Percentiles rank a stretch among this genome's conserved stretches.
Evolutionary conservation across 139 green algal species (phyloP).

Genomic region (Cymbomonas tetramitiformis): DNA sequence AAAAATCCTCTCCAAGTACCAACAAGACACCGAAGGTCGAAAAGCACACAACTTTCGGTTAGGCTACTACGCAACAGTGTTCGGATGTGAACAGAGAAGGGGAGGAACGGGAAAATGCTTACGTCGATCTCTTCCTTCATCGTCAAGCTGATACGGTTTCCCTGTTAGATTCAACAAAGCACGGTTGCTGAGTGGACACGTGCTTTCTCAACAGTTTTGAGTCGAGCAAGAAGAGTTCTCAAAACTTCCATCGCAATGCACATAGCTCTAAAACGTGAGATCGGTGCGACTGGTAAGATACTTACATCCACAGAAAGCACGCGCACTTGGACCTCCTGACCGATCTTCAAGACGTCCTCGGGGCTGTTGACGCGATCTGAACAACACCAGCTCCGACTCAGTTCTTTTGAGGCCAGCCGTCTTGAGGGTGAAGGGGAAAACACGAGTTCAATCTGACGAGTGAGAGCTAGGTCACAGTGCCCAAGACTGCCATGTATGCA

Average conservation of each 20-base stretch:
- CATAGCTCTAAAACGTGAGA: neutral
- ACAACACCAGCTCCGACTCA: neutral
- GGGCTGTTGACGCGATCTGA: neutral
- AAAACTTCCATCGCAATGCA: too few species aligned
- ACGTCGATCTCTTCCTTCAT: constrained; percentile 39
- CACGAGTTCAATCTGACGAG: too few species aligned
- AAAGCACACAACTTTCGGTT: too few species aligned
- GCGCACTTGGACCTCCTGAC: constrained; percentile 7
- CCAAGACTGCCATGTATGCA: neutral
- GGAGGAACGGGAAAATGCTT: constrained; percentile 15
- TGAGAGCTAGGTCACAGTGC: too few species aligned
- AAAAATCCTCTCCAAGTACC: too few species aligned
- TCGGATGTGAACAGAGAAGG: neutral
- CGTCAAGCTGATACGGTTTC: constrained; percentile 28
- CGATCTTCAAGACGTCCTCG: neutral
- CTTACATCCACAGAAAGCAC: constrained; percentile 5
- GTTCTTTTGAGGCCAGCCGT: neutral
- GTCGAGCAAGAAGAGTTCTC: too few species aligned
- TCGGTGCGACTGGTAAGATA: neutral
- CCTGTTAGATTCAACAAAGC: constrained; percentile 19
- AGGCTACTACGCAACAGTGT: neutral
- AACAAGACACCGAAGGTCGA: too few species aligned
- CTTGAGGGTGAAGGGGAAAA: constrained; percentile 11
- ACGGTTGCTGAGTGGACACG: neutral
- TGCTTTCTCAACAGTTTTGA: neutral